Conservation (phyloP, 768 basidiomycete species). For the Mycena olivaceomarginata region DNA sequence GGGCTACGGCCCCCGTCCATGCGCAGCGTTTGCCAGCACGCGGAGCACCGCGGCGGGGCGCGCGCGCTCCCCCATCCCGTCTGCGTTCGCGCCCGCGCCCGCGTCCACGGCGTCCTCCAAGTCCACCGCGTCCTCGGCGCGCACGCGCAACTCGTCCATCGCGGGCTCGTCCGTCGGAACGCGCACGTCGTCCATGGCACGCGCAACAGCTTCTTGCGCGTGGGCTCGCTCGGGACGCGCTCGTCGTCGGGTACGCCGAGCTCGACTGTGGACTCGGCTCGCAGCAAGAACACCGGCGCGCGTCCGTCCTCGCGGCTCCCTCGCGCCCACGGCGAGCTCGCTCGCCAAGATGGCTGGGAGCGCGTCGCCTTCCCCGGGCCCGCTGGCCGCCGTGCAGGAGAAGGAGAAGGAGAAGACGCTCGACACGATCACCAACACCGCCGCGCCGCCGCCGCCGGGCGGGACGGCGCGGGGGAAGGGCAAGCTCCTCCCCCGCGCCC, state of each 20-base stretch:
- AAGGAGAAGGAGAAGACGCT: slow-evolving; percentile 47
- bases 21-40: slow-evolving; percentile 38
- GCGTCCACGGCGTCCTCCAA: slow-evolving; percentile 45
- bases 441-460: slow-evolving; percentile 30
- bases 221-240: slow-evolving; percentile 52
- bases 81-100: slow-evolving; percentile 26
- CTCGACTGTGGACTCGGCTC: slow-evolving; percentile 35
- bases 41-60: slow-evolving; percentile 42
- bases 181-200: slow-evolving; percentile 51
- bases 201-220: slow-evolving; percentile 56
- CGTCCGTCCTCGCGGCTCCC: slow-evolving; percentile 63
- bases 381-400: slow-evolving; percentile 30
- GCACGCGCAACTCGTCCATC: slow-evolving; percentile 48
- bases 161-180: slow-evolving; percentile 67
- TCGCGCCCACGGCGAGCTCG: slow-evolving; percentile 88
- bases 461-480: slow-evolving; percentile 57
- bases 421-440: slow-evolving; percentile 60
- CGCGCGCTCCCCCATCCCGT: slow-evolving; percentile 41
- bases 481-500: slow-evolving; percentile 69
- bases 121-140: slow-evolving; percentile 42
- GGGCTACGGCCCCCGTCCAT: slow-evolving; percentile 37
- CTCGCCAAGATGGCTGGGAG: slow-evolving; percentile 71
- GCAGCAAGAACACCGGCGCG: slow-evolving; percentile 34
- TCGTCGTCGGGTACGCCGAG: slow-evolving; percentile 23
- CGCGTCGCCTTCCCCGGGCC: slow-evolving; percentile 33